Base-by-base conservation (phyloP, 257 asterid species). In the Sherardia arvensis region DNA sequence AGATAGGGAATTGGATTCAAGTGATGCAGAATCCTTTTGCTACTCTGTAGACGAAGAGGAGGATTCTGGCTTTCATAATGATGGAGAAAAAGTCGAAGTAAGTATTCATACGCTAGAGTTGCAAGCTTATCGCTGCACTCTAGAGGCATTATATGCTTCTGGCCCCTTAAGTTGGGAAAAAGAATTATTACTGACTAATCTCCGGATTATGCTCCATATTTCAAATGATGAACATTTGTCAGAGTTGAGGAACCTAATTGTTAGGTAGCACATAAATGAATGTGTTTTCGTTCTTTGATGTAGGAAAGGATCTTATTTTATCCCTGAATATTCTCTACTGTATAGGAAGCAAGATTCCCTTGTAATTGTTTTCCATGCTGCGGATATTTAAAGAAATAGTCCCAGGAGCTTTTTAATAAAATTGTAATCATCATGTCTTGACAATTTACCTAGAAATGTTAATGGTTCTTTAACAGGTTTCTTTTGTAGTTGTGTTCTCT, bases 91-190 rank as follows among this genome's bases (percentile, higher is more conserved):
- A 20, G 65, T 70, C 32, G 74, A 71, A 48, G 67, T 43, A 66
- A 73, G 65, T 53, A 58, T 78, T 69, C 82, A 72, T 61, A 65
- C 40, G 66, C 57, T 78, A 65, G 82, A 78, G 79, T 64, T 78
- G 79, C 72, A 71, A 67, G 82, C 82, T 47, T 78, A 78, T 56
- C 75, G 73, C 53, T 64, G 77, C 67, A 78, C 82, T 25, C 68
- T 78, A 62, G 82, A 64, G 77, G 82, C 82, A 54, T 74, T 78
- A 71, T 71, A 64, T 71, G 82, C 77, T 67, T 78, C 75, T 28
- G 82, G 82, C 49, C 82, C 82, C 59, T 77, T 77, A 61, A 77
- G 82, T 70, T 77, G 82, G 82, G 82, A 77, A 60, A 75, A 77
- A 65, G 82, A 77, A 70, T 65, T 71, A 51, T 73, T 77, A 63